Evolutionary conservation across 495 filamentous ascomycete species (phyloP).

Genomic region (Aeminium ludgeri): DNA sequence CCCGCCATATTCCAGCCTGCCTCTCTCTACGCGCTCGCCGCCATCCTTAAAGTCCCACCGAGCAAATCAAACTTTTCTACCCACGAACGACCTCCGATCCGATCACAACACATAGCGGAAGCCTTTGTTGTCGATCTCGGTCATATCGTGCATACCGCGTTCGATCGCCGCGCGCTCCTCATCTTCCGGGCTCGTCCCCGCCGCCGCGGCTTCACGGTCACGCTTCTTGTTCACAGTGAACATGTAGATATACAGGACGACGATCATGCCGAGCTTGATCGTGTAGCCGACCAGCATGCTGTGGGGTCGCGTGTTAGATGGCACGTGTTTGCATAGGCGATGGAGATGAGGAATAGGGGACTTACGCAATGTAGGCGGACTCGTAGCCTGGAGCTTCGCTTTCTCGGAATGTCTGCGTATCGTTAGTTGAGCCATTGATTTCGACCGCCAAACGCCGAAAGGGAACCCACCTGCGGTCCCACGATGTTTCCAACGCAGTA

Average conservation of each 20-base stretch:
- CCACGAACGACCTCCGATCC: background rate
- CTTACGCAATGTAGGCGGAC: constrained; percentile 35
- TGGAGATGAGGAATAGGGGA: no score
- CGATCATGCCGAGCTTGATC: constrained; percentile 32
- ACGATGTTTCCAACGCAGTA: constrained; percentile 33
- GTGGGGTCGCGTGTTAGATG: background rate
- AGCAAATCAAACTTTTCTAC: constrained; percentile 1
- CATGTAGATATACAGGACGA: constrained; percentile 36
- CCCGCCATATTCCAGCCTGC: no score
- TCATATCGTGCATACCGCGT: constrained; percentile 39
- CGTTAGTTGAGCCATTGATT: background rate
- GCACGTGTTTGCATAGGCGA: no score
- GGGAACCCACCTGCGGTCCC: background rate
- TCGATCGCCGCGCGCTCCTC: constrained; percentile 34
- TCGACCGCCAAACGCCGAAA: background rate
- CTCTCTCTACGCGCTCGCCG: no score
- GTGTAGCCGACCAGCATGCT: constrained; percentile 37
- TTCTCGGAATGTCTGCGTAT: constrained; percentile 28
- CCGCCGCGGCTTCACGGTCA: constrained; percentile 28
- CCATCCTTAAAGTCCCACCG: no score
- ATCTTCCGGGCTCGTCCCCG: constrained; percentile 18
- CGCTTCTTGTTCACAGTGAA: constrained; percentile 36
- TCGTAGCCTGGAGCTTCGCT: constrained; percentile 36
- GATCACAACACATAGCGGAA: constrained; percentile 30
- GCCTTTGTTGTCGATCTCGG: constrained; percentile 38